Conservation (phyloP, 2,329 filamentous ascomycete genomes). For the Hymenoscyphus fructigenus region DNA sequence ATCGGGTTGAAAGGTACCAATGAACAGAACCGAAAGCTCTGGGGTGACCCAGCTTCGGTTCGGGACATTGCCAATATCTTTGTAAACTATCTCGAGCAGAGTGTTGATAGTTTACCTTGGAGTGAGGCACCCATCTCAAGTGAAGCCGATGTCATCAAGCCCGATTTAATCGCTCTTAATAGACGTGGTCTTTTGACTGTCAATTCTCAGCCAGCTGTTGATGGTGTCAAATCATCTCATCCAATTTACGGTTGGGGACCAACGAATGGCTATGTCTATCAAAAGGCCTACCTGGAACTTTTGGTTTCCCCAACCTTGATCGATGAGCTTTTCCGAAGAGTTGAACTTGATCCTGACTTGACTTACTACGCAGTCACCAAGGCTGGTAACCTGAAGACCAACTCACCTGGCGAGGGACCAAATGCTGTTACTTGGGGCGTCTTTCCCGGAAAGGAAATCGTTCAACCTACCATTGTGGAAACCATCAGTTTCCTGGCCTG, state of each 20-base stretch:
- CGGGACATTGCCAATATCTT: constrained; percentile 82
- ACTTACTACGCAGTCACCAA: constrained; percentile 95
- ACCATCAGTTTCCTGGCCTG: constrained; percentile 96
- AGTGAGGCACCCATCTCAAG: constrained; percentile 83
- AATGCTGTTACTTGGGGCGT: constrained; percentile 99
- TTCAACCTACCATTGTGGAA: constrained; percentile 99
- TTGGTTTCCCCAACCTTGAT: constrained; percentile 81
- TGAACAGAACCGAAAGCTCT: constrained; percentile 91
- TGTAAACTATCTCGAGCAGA: constrained; percentile 77
- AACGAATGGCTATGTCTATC: constrained; percentile 92
- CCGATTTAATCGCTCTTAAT: constrained; percentile 79
- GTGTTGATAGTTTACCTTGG: constrained; percentile 85
- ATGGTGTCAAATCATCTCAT: constrained; percentile 85
- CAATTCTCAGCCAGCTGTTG: constrained; percentile 94
- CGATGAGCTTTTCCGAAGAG: constrained; percentile 71
- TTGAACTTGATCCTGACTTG: constrained; percentile 75
- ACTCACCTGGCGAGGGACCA: constrained; percentile 79
- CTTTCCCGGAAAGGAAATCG: constrained; percentile 97
- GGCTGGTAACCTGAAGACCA: constrained; percentile 77
- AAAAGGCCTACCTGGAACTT: constrained; percentile 95
- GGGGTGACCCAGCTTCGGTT: constrained; percentile 80
- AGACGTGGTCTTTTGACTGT: constrained; percentile 85
- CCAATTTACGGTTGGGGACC: constrained; percentile 93
- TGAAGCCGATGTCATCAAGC: constrained; percentile 77
- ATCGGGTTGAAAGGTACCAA: constrained; percentile 93